Evolutionary conservation across 306 rosid genomes (phyloP).

Genomic region (Carpinus viminea): DNA sequence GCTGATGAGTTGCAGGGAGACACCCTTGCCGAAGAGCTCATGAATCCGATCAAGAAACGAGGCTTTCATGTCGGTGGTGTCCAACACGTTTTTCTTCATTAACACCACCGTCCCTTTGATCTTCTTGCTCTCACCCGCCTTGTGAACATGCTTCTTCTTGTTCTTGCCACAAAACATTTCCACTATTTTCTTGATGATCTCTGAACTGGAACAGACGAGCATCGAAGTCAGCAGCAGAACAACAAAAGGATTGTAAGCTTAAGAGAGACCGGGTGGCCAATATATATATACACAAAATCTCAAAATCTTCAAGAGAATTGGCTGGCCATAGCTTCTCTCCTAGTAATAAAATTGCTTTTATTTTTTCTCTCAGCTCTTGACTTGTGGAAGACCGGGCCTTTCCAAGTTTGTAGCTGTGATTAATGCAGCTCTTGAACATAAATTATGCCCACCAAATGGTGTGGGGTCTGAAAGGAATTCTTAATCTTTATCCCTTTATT

Average conservation of each 20-base stretch:
- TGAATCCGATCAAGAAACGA: constrained; percentile 73
- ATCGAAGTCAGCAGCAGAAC: background rate
- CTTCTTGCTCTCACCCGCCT: constrained; percentile 31
- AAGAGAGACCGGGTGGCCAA: background rate
- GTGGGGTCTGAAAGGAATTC: constrained; percentile 5
- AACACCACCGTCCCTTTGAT: constrained; percentile 63
- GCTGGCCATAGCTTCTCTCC: background rate
- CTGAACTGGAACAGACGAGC: constrained; percentile 19
- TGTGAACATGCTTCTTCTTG: constrained; percentile 18
- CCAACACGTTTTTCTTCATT: constrained; percentile 77
- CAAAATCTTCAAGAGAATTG: background rate
- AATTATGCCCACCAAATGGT: background rate
- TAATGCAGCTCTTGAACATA: background rate
- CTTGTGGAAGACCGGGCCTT: background rate
- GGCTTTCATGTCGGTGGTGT: constrained; percentile 61
- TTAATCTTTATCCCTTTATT: constrained; percentile 1
- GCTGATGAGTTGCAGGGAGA: constrained; percentile 76
- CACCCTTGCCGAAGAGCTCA: constrained; percentile 78
- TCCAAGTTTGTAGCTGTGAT: background rate
- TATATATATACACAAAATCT: background rate
- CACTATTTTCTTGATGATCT: constrained; percentile 21
- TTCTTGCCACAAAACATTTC: constrained; percentile 31
- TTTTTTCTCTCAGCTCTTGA: background rate
- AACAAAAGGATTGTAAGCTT: background rate
- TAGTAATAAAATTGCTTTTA: background rate